Evolutionary conservation across 2,329 filamentous ascomycete genomes (phyloP), one percentile per base, ranked within the genome.

Genomic region (Torrubiellomyces zombiae): DNA sequence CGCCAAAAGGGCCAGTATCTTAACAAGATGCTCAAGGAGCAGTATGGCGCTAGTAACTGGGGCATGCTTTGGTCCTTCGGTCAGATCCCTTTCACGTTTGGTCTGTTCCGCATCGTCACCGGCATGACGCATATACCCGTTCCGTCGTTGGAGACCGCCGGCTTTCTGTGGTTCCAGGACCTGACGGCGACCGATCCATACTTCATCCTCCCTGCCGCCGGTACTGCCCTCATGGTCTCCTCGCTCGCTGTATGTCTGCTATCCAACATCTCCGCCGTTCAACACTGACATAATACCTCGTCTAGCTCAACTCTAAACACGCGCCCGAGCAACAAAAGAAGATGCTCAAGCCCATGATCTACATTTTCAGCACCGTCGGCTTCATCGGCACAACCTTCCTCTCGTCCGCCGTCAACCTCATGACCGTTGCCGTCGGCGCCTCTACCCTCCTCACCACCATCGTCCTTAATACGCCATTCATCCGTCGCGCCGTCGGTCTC

Each of bases 101-200:
- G 83, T 39, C 73, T 77, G 31, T 95, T 86, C 60, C 70, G 78
- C 31, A 58, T 86, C 22, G 48, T 91, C 34, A 64, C 69, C 26
- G 73, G 63, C 36, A 91, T 93, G 77, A 51, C 69, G 2, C 48
- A 59, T 13, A 55, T 95, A 23, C 86, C 86, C 4, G 81, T 94
- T 5, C 86, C 86, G 0, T 75, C 70, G 1, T 49, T 95, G 35
- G 67, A 79, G 38, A 56, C 53, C 1, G 79, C 78, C 16, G 75
- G 79, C 3, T 52, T 73, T 18, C 52, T 73, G 20, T 98, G 89
- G 89, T 67, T 95, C 36, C 52, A 57, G 2, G 78, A 95, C 47
- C 51, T 98, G 33, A 75, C 81, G 0, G 44, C 71, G 13, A 48
- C 67, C 2, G 89, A 98, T 48, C 86, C 89, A 0, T 75, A 63